Percentiles rank a stretch among this genome's conserved stretches.
These are phyloP conservation scores for Pythium rishiriense DNA, from an alignment of 352 stramenopile genomes.

Conservation along the genomic window DNA sequence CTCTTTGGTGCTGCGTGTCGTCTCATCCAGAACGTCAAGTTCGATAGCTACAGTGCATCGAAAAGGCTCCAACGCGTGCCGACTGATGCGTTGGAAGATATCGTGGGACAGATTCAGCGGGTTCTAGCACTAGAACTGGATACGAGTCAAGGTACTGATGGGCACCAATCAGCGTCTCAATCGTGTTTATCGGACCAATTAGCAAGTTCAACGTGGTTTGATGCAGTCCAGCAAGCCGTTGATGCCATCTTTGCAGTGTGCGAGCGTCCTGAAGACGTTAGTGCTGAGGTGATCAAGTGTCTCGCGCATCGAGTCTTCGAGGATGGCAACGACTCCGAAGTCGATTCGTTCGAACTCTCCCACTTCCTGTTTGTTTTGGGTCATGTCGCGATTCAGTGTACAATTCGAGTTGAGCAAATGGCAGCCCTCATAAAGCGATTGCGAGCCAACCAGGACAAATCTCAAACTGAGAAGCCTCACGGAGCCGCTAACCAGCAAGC, in stretches of 20 bases:
- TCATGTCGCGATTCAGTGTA: conserved; percentile 93
- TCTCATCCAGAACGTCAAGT: conserved; percentile 62
- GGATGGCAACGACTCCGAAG: conserved; percentile 66
- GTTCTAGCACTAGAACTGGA: conserved; percentile 90
- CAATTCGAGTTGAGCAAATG: conserved; percentile 94
- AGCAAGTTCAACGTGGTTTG: conserved; percentile 86
- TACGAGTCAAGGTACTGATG: conserved; percentile 46
- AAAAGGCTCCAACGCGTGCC: conserved; percentile 71
- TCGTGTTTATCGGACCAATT: background rate
- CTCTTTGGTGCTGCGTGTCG: conserved; percentile 62
- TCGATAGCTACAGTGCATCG: conserved; percentile 51
- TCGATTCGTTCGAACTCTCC: conserved; percentile 66
- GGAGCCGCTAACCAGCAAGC: conserved; percentile 25
- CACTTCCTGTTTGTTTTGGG: conserved; percentile 96
- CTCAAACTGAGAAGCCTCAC: conserved; percentile 37
- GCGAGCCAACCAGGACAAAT: conserved; percentile 80
- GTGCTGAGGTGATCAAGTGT: conserved; percentile 69
- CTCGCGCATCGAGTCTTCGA: conserved; percentile 64
- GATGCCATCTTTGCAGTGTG: conserved; percentile 92
- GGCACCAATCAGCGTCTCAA: conserved; percentile 26
- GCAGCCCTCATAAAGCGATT: conserved; percentile 84
- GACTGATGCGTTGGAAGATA: conserved; percentile 85
- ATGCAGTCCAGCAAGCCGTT: conserved; percentile 90
- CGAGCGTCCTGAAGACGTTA: conserved; percentile 85
- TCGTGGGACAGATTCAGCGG: conserved; percentile 86